phyloP scores from a whole-genome alignment of 2,329 filamentous ascomycete species.

The Pseudogymnoascus sp. region DNA sequence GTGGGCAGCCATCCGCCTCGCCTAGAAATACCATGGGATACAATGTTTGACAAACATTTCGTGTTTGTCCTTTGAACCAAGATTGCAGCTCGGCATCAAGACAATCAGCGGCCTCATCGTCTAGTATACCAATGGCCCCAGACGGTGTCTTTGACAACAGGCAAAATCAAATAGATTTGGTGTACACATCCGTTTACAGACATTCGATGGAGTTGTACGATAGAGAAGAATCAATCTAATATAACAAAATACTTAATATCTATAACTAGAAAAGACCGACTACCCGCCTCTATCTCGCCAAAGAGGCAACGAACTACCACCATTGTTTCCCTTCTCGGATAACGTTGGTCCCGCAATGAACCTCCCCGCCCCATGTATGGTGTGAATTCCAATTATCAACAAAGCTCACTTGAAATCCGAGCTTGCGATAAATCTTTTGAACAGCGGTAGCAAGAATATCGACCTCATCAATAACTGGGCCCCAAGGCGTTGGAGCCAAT shows the following conservation, averaged over 20 bases:
- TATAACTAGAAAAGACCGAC: not conserved
- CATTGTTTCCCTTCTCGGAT: not conserved
- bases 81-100: not conserved
- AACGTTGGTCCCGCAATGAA: constrained; percentile 22
- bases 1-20: not conserved
- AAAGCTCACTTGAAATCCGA: constrained; percentile 17
- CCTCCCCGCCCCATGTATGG: constrained; percentile 20
- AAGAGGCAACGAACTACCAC: not conserved
- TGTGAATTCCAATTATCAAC: constrained; percentile 22
- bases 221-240: not conserved
- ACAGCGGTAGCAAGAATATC: constrained; percentile 18
- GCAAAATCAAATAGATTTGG: not conserved
- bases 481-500: constrained; percentile 19
- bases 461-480: constrained; percentile 18
- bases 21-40: not conserved
- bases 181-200: not conserved
- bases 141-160: not conserved
- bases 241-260: not conserved
- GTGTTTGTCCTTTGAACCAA: not conserved
- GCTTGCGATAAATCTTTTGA: constrained; percentile 13
- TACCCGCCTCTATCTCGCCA: not conserved
- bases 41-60: not conserved
- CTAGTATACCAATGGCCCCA: not conserved
- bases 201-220: not conserved
- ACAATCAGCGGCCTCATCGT: not conserved